Conservation (phyloP, 1,139 yeast genomes). For the Trichomonascaceae sp. region DNA sequence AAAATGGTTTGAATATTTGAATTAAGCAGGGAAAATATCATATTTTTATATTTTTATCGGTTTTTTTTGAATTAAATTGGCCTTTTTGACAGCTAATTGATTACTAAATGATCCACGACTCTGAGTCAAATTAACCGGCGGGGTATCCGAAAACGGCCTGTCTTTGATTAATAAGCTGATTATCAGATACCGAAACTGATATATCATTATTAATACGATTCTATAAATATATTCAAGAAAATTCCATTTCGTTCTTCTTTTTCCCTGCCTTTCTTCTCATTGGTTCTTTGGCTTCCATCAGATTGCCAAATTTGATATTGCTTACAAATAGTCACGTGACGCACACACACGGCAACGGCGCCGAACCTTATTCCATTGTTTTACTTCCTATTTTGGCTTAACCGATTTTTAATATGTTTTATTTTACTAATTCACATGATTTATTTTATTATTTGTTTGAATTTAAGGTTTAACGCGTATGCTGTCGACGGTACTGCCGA, state of each 20-base stretch:
- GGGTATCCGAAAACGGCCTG: too few relatives aligned
- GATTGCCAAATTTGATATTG: background rate
- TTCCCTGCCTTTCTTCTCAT: background rate
- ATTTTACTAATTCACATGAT: background rate
- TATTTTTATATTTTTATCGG: background rate
- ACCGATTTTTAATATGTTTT: background rate
- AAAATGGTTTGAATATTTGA: background rate
- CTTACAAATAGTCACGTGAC: background rate
- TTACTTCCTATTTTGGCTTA: background rate
- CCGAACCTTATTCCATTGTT: background rate
- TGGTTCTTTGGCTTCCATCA: background rate
- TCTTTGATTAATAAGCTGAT: background rate
- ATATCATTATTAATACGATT: too few relatives aligned
- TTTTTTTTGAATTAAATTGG: background rate
- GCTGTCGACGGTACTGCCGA: too few relatives aligned
- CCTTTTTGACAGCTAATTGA: background rate
- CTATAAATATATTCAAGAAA: too few relatives aligned
- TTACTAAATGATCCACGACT: too few relatives aligned
- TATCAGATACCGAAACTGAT: too few relatives aligned
- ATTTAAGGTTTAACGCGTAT: too few relatives aligned
- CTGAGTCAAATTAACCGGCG: background rate
- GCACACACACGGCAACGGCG: too few relatives aligned
- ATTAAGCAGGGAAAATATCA: background rate
- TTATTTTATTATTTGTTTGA: too few relatives aligned
- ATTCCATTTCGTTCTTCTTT: background rate